Base-by-base conservation (phyloP, 2,329 filamentous ascomycete species). In the Diaporthe nobilis region DNA sequence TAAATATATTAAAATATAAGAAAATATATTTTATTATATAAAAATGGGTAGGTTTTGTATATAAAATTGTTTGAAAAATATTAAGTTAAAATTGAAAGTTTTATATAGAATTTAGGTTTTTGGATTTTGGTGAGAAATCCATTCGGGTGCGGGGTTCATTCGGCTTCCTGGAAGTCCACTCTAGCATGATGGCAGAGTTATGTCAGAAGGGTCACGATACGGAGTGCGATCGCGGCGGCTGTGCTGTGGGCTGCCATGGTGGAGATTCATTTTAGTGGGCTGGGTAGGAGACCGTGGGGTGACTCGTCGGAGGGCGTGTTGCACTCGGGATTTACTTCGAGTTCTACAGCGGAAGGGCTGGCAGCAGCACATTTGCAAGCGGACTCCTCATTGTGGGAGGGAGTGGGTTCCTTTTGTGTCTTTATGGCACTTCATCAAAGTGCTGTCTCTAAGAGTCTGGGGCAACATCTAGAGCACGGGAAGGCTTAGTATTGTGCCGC, bases 111-210 rank as follows among this genome's bases (percentile, higher is more conserved):
- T 28, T 28, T 28, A 28, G 3, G 28, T 28, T 28, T 28, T 28
- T 28, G 28, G 28, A 28, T 28, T 28, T 28, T 28, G 3, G 28
- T 28, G 28, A 3, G 28, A 28, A 28, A 28, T 28, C 28, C 3
- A 28, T 28, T 28, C 3, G 3, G 28, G 28, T 28, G 28, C 28
- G 28, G 28, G 28, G 28, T 3, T 28, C 28, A 28, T 28, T 28
- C 28, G 28, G 28, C 28, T 28, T 28, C 28, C 3, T 28, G 28
- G 28, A 3, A 3, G 28, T 28, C 28, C 28, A 28, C 28, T 28
- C 28, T 28, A 28, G 75, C 75, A 75, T 44, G 68, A 31, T 61
- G 57, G 49, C 51, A 73, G 47, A 67, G 70, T 49, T 31, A 67
- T 47, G 72, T 31, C 55, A 75, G 39, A 9, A 67, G n/a, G 47